A percentile compares a stretch with the other conserved stretches of the same genome.
Conservation (phyloP, 225 moss, liverwort and hornwort species). For the Marchantia polymorpha region DNA sequence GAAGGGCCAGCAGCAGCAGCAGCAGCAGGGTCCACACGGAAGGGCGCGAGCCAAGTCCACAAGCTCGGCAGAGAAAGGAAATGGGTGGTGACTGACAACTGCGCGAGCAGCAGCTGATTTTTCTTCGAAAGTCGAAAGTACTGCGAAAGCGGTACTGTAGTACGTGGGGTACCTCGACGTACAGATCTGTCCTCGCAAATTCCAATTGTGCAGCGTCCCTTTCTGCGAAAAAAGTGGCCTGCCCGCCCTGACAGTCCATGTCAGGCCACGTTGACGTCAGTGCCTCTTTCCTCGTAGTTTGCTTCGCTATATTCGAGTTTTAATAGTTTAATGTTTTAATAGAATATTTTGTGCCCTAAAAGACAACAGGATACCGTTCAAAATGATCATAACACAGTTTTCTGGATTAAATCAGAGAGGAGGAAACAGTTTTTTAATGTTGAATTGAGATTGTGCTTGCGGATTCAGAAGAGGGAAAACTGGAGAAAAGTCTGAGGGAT, state of each 20-base stretch:
- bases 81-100: not conserved
- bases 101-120: not conserved
- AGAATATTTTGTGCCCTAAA: no score
- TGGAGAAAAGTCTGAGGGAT: no score
- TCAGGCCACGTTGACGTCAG: not conserved
- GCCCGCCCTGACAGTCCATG: not conserved
- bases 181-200: not conserved
- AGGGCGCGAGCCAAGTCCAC: not conserved
- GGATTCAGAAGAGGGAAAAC: no score
- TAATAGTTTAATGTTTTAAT: no score
- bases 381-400: no score
- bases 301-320: not conserved
- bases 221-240: not conserved
- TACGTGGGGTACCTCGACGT: constrained; percentile 10
- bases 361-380: no score
- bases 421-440: no score
- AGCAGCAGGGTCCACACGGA: not conserved
- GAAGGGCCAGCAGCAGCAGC: no score
- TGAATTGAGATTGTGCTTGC: no score
- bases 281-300: not conserved
- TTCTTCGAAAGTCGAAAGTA: not conserved
- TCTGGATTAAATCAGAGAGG: no score
- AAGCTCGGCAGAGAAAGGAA: not conserved
- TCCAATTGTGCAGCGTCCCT: not conserved
- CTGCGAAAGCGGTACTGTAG: not conserved